Evolutionary conservation across 2,329 filamentous ascomycete species (phyloP).

Genomic region (Hypomyces perniciosus): DNA sequence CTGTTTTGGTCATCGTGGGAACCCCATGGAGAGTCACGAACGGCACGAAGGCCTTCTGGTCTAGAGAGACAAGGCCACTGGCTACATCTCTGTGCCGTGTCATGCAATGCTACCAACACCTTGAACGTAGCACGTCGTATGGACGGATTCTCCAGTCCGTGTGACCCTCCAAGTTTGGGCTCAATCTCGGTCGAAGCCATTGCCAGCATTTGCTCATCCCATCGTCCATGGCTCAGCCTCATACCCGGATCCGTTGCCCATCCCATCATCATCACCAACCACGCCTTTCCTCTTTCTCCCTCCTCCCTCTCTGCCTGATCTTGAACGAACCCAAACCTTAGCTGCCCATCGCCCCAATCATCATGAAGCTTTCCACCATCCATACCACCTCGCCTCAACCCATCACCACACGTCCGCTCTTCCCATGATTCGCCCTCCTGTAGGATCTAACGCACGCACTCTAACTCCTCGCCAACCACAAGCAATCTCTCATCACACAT

Average conservation of each 20-base stretch:
- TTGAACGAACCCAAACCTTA: slow-evolving; percentile 5
- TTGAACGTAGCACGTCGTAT: no score
- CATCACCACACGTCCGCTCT: not conserved
- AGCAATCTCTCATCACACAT: not conserved
- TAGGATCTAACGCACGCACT: not conserved
- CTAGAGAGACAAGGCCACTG: no score
- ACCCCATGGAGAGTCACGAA: no score
- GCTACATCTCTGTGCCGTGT: no score
- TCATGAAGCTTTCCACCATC: not conserved
- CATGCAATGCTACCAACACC: no score
- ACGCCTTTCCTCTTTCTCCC: not conserved
- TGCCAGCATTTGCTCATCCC: no score
- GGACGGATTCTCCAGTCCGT: no score
- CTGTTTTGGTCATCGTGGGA: no score
- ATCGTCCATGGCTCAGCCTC: not conserved
- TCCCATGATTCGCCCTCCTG: not conserved
- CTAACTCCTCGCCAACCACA: not conserved
- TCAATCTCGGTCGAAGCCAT: no score
- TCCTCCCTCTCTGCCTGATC: not conserved
- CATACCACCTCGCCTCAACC: not conserved
- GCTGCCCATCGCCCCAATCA: slow-evolving; percentile 11
- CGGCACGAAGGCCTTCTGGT: no score
- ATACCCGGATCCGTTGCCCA: not conserved
- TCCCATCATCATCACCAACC: not conserved
- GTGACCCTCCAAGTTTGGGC: no score